These are phyloP conservation scores for Diaporthe aspalathi DNA, from an alignment of 2,329 filamentous ascomycete species.

Conservation along the genomic window DNA sequence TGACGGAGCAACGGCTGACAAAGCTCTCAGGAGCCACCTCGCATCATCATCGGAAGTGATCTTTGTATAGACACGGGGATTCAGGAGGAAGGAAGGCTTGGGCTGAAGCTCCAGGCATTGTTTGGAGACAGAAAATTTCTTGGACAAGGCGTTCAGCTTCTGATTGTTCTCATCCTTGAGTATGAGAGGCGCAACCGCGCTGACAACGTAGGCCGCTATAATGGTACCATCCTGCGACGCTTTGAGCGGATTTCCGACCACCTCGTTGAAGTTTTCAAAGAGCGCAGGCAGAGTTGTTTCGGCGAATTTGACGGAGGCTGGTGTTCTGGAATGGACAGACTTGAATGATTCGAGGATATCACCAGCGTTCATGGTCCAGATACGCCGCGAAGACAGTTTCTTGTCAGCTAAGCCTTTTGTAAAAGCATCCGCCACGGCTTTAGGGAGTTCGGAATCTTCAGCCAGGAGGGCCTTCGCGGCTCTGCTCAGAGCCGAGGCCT, in stretches of 20 bases:
- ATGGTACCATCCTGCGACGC: constrained; percentile 87
- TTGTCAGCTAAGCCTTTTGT: constrained; percentile 89
- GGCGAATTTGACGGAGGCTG: constrained; percentile 61
- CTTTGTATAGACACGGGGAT: constrained; percentile 86
- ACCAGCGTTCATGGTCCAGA: constrained; percentile 83
- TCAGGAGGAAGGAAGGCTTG: constrained; percentile 89
- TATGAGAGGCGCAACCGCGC: constrained; percentile 69
- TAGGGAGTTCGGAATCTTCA: constrained; percentile 71
- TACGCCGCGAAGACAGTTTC: constrained; percentile 77
- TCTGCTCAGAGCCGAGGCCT: constrained; percentile 77
- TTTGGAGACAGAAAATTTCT: constrained; percentile 71
- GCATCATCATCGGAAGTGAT: constrained; percentile 79
- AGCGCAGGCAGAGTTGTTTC: constrained; percentile 67
- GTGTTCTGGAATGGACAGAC: constrained; percentile 58
- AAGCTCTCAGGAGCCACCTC: constrained; percentile 78
- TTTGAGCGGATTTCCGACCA: constrained; percentile 79
- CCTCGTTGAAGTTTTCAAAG: constrained; percentile 80
- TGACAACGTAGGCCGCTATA: constrained; percentile 80
- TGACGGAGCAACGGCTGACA: constrained; percentile 70
- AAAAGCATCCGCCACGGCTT: constrained; percentile 76
- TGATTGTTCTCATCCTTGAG: constrained; percentile 67
- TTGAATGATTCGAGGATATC: constrained; percentile 73
- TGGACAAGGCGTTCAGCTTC: constrained; percentile 58
- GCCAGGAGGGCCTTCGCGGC: constrained; percentile 73
- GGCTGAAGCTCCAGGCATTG: constrained; percentile 77